Evolutionary conservation across 805 yeast genomes (phyloP), one percentile per base, ranked within the genome.

Genomic region (Candida hungchunana): DNA sequence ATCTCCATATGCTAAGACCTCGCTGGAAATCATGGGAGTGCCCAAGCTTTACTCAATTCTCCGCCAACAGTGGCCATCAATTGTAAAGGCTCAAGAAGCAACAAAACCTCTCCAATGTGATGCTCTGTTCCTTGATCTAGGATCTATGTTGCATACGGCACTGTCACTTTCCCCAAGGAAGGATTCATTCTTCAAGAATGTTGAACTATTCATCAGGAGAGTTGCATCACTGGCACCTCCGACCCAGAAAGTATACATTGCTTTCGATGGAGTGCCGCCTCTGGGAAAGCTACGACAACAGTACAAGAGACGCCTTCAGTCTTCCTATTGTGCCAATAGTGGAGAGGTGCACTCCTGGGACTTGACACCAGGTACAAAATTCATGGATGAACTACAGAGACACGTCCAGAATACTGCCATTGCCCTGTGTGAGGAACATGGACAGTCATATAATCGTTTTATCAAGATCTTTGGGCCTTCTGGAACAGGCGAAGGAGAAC

Each of bases 401-500:
- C 82, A 76, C 57, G 76, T 87, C 50, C 81, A 81, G 54, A 79
- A 82, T 47, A 83, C 85, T 53, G 78, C 85, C 26, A 69, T 84
- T 6, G 79, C n/a, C n/a, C n/a, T n/a, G n/a, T n/a, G n/a, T n/a
- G n/a, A n/a, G n/a, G n/a, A n/a, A n/a, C n/a, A n/a, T n/a, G n/a
- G n/a, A n/a, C n/a, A n/a, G n/a, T n/a, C n/a, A n/a, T n/a, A n/a
- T n/a, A n/a, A n/a, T n/a, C n/a, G n/a, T n/a, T n/a, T n/a, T 12
- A 9, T 89, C 40, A 67, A 87, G 16, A 66, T 90, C 36, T 80
- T 93, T 29, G 95, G 95, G 16, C 93, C 82, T 53, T 90, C 82
- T 56, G 94, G 82, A 9, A 95, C 96, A 2, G 97, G 97, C 44
- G 97, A 90, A 67, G 97, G 97, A 56, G 97, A 90, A 63, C 96